Evolutionary conservation across 2,329 filamentous ascomycete species (phyloP).

Genomic region (Geosmithia flava): DNA sequence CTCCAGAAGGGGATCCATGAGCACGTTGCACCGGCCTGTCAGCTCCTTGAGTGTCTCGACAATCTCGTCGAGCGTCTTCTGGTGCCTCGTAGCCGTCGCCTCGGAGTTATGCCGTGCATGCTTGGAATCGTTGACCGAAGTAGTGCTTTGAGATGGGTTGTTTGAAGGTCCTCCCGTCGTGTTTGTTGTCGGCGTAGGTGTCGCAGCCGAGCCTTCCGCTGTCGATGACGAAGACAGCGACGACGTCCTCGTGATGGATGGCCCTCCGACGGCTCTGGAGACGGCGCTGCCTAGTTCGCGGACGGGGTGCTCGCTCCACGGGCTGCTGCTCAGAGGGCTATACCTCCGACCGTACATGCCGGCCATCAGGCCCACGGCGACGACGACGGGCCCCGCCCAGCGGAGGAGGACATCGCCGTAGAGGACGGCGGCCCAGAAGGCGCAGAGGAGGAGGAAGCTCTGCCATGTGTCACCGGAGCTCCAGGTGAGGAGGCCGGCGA

Average conservation of each 20-base stretch:
- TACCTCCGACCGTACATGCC: slow-evolving; percentile 90
- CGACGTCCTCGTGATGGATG: not conserved
- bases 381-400: slow-evolving; percentile 70
- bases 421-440: slow-evolving; percentile 75
- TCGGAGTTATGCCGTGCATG: slow-evolving; percentile 42
- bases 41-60: slow-evolving; percentile 87
- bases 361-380: slow-evolving; percentile 67
- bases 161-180: not conserved
- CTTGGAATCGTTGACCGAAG: slow-evolving; percentile 14
- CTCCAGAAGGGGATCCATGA: slow-evolving; percentile 78
- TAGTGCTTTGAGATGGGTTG: not conserved
- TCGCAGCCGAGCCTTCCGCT: not conserved
- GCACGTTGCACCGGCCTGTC: slow-evolving; percentile 80
- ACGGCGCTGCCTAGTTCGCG: slow-evolving; percentile 16
- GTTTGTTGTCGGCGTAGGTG: not conserved
- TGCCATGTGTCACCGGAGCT: slow-evolving; percentile 91
- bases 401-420: slow-evolving; percentile 79
- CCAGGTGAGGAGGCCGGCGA: slow-evolving; percentile 84
- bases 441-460: slow-evolving; percentile 78
- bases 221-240: not conserved
- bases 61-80: slow-evolving; percentile 95
- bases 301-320: slow-evolving; percentile 43
- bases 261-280: slow-evolving; percentile 4
- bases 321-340: slow-evolving; percentile 79
- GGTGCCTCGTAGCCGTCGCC: slow-evolving; percentile 56